phyloP scores from a whole-genome alignment of 2,329 filamentous ascomycete species.

The Aspergillus eucalypticola region DNA sequence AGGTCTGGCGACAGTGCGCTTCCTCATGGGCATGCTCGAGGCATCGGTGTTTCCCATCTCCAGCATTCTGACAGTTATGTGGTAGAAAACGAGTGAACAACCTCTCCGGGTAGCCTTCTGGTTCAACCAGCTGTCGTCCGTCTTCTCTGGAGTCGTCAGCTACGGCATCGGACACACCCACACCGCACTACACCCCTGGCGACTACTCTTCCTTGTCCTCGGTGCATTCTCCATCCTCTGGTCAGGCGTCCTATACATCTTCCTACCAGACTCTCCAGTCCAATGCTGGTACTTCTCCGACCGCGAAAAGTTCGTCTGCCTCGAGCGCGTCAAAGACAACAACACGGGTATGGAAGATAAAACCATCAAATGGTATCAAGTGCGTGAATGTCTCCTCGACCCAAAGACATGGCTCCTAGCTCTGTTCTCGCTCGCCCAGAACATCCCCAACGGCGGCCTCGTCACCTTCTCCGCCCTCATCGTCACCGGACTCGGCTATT shows the following conservation, averaged over 20 bases:
- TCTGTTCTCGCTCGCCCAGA: neutral
- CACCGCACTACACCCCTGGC: slow-evolving; percentile 24
- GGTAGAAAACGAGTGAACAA: slow-evolving; percentile 5
- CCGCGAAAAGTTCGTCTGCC: slow-evolving; percentile 35
- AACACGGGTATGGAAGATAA: slow-evolving; percentile 16
- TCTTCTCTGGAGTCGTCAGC: slow-evolving; percentile 19
- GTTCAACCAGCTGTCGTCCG: neutral
- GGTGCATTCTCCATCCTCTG: slow-evolving; percentile 32
- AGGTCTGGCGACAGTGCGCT: neutral
- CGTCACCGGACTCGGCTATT: slow-evolving; percentile 5
- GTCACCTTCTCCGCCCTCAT: slow-evolving; percentile 5
- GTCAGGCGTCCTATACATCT: slow-evolving; percentile 29
- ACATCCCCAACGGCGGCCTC: slow-evolving; percentile 7
- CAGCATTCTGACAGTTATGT: slow-evolving; percentile 5
- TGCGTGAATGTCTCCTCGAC: slow-evolving; percentile 9
- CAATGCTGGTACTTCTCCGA: slow-evolving; percentile 35
- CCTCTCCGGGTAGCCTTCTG: slow-evolving; percentile 6
- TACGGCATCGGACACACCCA: slow-evolving; percentile 30
- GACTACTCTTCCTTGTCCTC: slow-evolving; percentile 33
- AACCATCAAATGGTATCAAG: slow-evolving; percentile 7
- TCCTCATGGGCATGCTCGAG: slow-evolving; percentile 9
- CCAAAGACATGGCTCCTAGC: slow-evolving; percentile 9
- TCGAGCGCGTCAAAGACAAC: slow-evolving; percentile 24
- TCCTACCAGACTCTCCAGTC: slow-evolving; percentile 39
- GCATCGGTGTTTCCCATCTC: neutral